Conservation (phyloP, 371 early-diverging fungal genomes). For the Fennellomyces sp. region DNA sequence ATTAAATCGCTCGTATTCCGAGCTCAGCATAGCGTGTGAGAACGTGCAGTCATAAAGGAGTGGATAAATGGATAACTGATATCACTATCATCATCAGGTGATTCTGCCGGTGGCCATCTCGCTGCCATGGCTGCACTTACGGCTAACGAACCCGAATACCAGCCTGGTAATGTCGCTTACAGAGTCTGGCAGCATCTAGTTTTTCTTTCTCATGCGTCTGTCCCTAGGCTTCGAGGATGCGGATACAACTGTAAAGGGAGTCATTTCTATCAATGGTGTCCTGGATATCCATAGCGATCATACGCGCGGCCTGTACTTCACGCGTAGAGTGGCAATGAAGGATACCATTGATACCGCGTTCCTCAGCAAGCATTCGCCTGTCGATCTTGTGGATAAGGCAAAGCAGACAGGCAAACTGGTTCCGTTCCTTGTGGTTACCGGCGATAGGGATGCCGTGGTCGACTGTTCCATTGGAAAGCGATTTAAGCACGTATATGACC, state of each 20-base stretch:
- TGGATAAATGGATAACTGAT: background rate
- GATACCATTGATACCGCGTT: conserved; percentile 39
- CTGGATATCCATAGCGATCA: conserved; percentile 40
- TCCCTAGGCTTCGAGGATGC: conserved; percentile 63
- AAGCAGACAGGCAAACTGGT: conserved; percentile 22
- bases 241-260: conserved; percentile 68
- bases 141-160: conserved; percentile 60
- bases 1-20: no score
- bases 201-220: background rate
- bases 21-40: background rate
- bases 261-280: conserved; percentile 48
- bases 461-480: conserved; percentile 15
- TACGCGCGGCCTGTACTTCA: conserved; percentile 31
- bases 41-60: no score
- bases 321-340: conserved; percentile 34
- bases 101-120: conserved; percentile 73
- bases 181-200: background rate
- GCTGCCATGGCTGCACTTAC: conserved; percentile 70
- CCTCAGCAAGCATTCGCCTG: conserved; percentile 52
- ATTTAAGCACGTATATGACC: conserved; percentile 30
- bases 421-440: conserved; percentile 33
- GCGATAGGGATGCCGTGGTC: conserved; percentile 38
- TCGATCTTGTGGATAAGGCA: conserved; percentile 14
- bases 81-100: conserved; percentile 33
- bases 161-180: conserved; percentile 53